These are phyloP conservation scores for Neoboletus brunneissimus DNA, from an alignment of 768 basidiomycete species.

Conservation along the genomic window DNA sequence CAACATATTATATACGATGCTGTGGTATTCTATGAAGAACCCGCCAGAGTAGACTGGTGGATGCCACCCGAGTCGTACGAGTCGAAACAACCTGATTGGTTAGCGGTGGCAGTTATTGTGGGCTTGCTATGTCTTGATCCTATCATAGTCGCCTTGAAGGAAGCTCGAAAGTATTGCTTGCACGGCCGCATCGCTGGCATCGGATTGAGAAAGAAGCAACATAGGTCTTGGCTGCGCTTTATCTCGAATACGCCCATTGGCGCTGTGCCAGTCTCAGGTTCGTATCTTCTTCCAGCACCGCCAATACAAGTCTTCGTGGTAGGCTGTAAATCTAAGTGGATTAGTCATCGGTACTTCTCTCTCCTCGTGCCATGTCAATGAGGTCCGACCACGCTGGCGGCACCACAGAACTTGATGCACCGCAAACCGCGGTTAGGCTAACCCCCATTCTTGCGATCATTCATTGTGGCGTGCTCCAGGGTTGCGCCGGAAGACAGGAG, in stretches of 20 bases:
- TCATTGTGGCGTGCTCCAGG: conserved; percentile 4
- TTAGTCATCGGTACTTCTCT: neutral
- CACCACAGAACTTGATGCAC: neutral
- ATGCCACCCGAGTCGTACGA: conserved; percentile 14
- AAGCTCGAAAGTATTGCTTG: conserved; percentile 9
- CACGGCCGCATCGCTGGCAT: conserved; percentile 10
- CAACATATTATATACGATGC: conserved; percentile 5
- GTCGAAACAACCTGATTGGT: conserved; percentile 4
- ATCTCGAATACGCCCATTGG: neutral
- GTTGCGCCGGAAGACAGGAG: conserved; percentile 11
- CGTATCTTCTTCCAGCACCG: conserved; percentile 20
- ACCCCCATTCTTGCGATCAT: neutral
- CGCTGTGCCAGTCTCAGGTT: neutral
- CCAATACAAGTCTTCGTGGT: conserved; percentile 2
- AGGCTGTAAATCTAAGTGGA: neutral
- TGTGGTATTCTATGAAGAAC: conserved; percentile 13
- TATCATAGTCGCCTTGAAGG: conserved; percentile 2
- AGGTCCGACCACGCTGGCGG: neutral
- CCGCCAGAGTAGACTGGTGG: neutral
- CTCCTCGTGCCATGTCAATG: neutral
- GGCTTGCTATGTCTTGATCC: conserved; percentile 10
- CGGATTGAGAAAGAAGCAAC: conserved; percentile 20
- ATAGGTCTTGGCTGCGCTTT: conserved; percentile 18
- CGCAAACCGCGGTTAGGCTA: conserved; percentile 6
- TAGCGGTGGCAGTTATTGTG: neutral